These are phyloP conservation scores for Pisolithus thermaeus DNA, from an alignment of 1,284 basidiomycete genomes.

Conservation along the genomic window DNA sequence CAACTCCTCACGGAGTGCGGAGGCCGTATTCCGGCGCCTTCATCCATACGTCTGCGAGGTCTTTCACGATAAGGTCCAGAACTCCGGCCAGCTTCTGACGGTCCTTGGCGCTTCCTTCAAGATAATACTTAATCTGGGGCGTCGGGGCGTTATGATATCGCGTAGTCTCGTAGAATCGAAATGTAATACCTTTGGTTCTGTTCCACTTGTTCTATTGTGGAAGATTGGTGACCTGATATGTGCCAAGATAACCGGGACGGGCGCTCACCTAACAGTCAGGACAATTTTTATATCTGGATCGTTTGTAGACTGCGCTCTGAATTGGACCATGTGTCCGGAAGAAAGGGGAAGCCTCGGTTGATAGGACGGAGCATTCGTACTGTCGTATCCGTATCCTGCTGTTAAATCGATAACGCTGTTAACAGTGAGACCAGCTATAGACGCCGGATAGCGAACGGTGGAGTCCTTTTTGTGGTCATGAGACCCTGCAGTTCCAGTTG, in stretches of 20 bases:
- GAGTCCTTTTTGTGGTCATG: constrained; percentile 8
- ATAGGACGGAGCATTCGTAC: constrained; percentile 58
- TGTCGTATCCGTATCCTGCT: constrained; percentile 60
- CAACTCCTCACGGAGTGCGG: constrained; percentile 31
- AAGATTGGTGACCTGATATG: constrained; percentile 1
- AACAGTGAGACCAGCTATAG: constrained; percentile 56
- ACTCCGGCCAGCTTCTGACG: constrained; percentile 37
- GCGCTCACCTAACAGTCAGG: constrained; percentile 57
- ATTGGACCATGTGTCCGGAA: constrained; percentile 81
- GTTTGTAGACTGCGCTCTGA: constrained; percentile 47
- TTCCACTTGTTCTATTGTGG: constrained; percentile 67
- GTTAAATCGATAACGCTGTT: constrained; percentile 70
- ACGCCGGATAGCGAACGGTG: constrained; percentile 45
- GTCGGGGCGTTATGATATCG: not conserved
- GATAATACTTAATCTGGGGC: constrained; percentile 73
- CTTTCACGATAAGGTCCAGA: constrained; percentile 48
- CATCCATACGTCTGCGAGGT: constrained; percentile 65
- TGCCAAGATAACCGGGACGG: not conserved
- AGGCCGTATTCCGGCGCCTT: constrained; percentile 54
- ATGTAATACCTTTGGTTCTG: constrained; percentile 71
- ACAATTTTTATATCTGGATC: constrained; percentile 45
- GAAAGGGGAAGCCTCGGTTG: constrained; percentile 64
- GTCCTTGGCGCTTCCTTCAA: constrained; percentile 65
- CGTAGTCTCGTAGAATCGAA: not conserved
- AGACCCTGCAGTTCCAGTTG: not conserved